phyloP scores from a whole-genome alignment of 2,329 filamentous ascomycete species.

The Verticillium nubilum region DNA sequence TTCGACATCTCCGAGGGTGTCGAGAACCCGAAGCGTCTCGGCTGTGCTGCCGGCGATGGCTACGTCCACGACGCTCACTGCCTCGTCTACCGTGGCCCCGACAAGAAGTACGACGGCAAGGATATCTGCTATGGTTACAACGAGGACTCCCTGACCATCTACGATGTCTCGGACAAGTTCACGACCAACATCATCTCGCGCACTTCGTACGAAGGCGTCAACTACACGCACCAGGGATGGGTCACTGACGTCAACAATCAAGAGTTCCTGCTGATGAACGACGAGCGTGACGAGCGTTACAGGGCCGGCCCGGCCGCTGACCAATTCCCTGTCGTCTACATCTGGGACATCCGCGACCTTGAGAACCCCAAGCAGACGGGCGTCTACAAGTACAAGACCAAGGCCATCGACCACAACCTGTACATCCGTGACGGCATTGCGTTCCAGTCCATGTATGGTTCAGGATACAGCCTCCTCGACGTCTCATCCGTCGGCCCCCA shows the following conservation, averaged over 20 bases:
- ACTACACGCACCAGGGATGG: slow-evolving; percentile 55
- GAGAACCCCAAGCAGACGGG: slow-evolving; percentile 36
- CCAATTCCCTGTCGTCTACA: slow-evolving; percentile 42
- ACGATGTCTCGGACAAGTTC: slow-evolving; percentile 45
- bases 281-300: slow-evolving; percentile 45
- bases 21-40: slow-evolving; percentile 43
- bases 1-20: slow-evolving; percentile 51
- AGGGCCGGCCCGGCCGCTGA: slow-evolving; percentile 31
- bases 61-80: slow-evolving; percentile 59
- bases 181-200: slow-evolving; percentile 39
- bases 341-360: slow-evolving; percentile 42
- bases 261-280: slow-evolving; percentile 44
- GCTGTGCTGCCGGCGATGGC: slow-evolving; percentile 48
- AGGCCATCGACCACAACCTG: slow-evolving; percentile 43
- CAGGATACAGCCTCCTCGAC: slow-evolving; percentile 38
- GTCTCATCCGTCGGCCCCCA: slow-evolving; percentile 23
- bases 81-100: slow-evolving; percentile 47
- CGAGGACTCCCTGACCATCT: slow-evolving; percentile 45
- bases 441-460: slow-evolving; percentile 46
- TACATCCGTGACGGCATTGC: slow-evolving; percentile 37
- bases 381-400: slow-evolving; percentile 31
- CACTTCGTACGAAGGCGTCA: slow-evolving; percentile 50
- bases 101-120: slow-evolving; percentile 36
- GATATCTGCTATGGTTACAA: slow-evolving; percentile 55
- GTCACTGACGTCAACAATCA: slow-evolving; percentile 38